phyloP scores from a whole-genome alignment of 768 basidiomycete species.

The Termitomyces sp. region DNA sequence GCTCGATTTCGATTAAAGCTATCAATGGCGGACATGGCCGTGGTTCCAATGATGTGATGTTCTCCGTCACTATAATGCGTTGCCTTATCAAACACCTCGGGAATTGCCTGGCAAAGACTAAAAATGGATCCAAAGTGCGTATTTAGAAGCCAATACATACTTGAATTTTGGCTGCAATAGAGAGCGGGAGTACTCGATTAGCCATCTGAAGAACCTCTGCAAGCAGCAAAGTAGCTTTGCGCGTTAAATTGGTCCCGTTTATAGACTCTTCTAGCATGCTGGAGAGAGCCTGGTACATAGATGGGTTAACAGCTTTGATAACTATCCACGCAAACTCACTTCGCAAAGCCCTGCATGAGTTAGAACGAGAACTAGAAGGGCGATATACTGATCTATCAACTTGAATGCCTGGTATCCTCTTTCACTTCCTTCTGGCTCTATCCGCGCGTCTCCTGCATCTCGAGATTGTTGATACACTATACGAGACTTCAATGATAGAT shows the following conservation, averaged over 20 bases:
- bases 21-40: constrained; percentile 83
- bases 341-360: constrained; percentile 86
- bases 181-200: constrained; percentile 79
- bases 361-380: constrained; percentile 77
- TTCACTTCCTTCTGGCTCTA: constrained; percentile 34
- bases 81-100: constrained; percentile 80
- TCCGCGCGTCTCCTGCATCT: constrained; percentile 28
- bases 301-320: neutral
- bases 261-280: constrained; percentile 79
- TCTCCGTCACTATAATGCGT: constrained; percentile 73
- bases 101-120: constrained; percentile 55
- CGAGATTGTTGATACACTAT: constrained; percentile 63
- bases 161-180: constrained; percentile 81
- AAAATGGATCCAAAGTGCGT: neutral
- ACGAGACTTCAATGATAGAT: neutral
- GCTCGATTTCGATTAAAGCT: constrained; percentile 88
- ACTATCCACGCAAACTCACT: constrained; percentile 35
- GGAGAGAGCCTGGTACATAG: constrained; percentile 61
- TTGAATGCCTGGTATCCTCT: constrained; percentile 55
- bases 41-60: constrained; percentile 76
- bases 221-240: constrained; percentile 87
- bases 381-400: constrained; percentile 89
- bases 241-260: constrained; percentile 64
- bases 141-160: constrained; percentile 26
- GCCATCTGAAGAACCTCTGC: constrained; percentile 88